These are phyloP conservation scores for Umbellularia californica DNA, from an alignment of 164 flowering plant species.

Conservation along the genomic window DNA sequence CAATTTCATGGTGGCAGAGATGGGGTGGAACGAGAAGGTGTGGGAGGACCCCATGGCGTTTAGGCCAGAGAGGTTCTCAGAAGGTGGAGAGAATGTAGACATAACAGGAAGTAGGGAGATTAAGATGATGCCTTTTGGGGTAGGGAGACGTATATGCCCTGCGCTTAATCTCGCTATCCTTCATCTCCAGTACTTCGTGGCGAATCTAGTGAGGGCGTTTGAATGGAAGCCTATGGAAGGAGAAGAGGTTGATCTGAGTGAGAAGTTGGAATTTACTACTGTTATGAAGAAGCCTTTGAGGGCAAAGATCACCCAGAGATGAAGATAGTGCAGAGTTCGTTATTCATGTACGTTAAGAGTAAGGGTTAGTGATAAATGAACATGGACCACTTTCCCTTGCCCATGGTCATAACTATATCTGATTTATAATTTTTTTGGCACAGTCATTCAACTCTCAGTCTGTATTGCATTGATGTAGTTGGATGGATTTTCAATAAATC, in stretches of 20 bases:
- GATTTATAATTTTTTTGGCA: no score
- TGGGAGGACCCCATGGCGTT: conserved; percentile 13
- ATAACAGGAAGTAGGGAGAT: conserved; percentile 25
- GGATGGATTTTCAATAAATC: no score
- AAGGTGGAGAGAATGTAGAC: background rate
- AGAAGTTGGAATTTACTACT: conserved; percentile 35
- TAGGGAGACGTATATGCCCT: conserved; percentile 31
- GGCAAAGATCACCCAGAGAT: conserved; percentile 14
- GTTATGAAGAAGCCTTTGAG: conserved; percentile 47
- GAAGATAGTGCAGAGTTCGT: background rate
- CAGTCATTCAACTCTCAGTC: no score
- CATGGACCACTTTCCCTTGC: no score
- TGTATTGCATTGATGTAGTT: no score
- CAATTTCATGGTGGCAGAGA: conserved; percentile 16
- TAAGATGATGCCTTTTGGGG: conserved; percentile 58
- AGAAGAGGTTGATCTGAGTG: conserved; percentile 36
- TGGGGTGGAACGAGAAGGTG: conserved; percentile 5
- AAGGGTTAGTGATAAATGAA: no score
- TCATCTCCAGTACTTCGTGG: conserved; percentile 28
- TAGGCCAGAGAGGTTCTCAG: conserved; percentile 9
- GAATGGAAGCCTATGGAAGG: conserved; percentile 37
- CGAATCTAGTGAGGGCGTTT: conserved; percentile 30
- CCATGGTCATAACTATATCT: no score
- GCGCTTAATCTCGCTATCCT: conserved; percentile 19
- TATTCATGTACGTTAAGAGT: no score